Percentiles rank a stretch among this genome's conserved stretches.
Conservation (phyloP, 2,329 filamentous ascomycete species). For the Clonostachys rosea region DNA sequence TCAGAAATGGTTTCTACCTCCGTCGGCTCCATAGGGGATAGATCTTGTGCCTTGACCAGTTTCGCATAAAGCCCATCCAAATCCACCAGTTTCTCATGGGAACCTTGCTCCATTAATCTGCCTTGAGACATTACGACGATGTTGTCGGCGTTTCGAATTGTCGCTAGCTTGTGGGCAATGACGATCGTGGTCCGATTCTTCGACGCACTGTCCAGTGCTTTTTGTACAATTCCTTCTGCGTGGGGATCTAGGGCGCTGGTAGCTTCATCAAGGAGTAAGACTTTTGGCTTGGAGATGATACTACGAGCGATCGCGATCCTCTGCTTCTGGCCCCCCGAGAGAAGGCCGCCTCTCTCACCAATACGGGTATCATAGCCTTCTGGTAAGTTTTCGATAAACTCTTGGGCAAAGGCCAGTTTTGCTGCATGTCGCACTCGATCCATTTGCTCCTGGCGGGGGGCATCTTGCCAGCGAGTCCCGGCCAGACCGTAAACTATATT, state of each 20-base stretch:
- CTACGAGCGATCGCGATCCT: constrained; percentile 49
- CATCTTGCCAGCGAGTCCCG: constrained; percentile 29
- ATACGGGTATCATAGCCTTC: constrained; percentile 47
- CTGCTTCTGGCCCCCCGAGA: constrained; percentile 62
- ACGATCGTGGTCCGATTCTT: constrained; percentile 53
- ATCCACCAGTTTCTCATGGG: constrained; percentile 4
- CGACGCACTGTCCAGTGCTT: constrained; percentile 44
- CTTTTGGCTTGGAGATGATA: constrained; percentile 27
- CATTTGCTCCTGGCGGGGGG: constrained; percentile 32
- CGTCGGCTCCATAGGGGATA: neutral
- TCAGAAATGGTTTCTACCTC: too few species aligned
- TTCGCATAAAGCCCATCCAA: constrained; percentile 7
- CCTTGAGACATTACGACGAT: constrained; percentile 56
- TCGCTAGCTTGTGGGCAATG: constrained; percentile 52
- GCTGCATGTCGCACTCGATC: constrained; percentile 38
- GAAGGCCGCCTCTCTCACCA: constrained; percentile 57
- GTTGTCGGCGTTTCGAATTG: constrained; percentile 51
- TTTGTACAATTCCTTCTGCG: constrained; percentile 39
- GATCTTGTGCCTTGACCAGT: constrained; percentile 11
- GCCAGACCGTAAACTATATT: constrained; percentile 48
- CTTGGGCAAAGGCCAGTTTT: constrained; percentile 41
- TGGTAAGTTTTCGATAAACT: constrained; percentile 42
- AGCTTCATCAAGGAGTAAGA: constrained; percentile 59
- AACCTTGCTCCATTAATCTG: constrained; percentile 46
- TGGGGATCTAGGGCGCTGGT: constrained; percentile 43